Conservation (phyloP, 352 stramenopile species). For the Blastocystis sp. region DNA sequence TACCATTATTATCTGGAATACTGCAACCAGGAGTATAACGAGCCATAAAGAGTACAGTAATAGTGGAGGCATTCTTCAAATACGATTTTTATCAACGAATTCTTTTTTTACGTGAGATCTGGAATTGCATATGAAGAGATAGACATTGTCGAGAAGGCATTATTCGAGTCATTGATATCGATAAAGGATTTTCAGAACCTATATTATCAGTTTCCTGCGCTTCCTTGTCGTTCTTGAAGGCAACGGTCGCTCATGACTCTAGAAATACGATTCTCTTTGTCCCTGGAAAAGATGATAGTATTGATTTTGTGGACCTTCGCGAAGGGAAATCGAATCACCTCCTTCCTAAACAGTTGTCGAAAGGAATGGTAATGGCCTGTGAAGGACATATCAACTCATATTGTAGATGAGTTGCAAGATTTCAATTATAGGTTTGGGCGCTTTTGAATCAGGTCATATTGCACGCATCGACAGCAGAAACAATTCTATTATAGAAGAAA, state of each 20-base stretch:
- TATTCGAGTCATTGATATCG: not conserved
- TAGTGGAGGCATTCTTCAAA: not conserved
- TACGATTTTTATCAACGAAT: not conserved
- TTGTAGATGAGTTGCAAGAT: not conserved
- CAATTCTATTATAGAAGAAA: not conserved
- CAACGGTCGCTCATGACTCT: not conserved
- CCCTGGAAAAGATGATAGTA: conserved; percentile 15
- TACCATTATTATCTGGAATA: conserved; percentile 31
- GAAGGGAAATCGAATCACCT: not conserved
- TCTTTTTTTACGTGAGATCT: conserved; percentile 4
- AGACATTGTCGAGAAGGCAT: conserved; percentile 39
- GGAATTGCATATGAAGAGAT: not conserved
- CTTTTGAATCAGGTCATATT: conserved; percentile 40
- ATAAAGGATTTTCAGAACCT: not conserved
- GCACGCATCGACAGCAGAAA: not conserved
- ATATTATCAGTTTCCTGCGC: not conserved
- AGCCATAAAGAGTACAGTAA: not conserved
- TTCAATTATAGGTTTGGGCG: conserved; percentile 8
- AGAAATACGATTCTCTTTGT: not conserved
- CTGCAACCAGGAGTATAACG: not conserved
- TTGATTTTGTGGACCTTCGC: not conserved
- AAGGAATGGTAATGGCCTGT: conserved; percentile 41
- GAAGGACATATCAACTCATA: not conserved
- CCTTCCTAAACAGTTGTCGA: not conserved
- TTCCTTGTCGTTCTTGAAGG: conserved; percentile 49